A percentile compares a stretch with the other conserved stretches of the same genome.
Evolutionary conservation across 768 basidiomycete genomes (phyloP).

Genomic region (Podaxis pistillaris): DNA sequence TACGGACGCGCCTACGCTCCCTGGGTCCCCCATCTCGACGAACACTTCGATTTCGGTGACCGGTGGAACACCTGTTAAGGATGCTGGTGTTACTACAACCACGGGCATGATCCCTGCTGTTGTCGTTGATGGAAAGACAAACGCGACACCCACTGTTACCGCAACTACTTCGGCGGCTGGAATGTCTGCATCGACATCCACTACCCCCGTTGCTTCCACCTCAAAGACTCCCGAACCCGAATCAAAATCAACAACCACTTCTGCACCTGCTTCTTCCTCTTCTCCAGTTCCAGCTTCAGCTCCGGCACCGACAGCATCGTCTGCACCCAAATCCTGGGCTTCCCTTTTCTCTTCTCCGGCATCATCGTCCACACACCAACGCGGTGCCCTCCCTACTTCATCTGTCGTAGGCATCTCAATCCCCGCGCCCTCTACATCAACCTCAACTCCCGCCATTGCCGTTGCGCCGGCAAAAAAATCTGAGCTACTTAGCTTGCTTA

Average conservation of each 20-base stretch:
- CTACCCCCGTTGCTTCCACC: not conserved
- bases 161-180: not conserved
- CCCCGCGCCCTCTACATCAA: constrained; percentile 39
- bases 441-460: constrained; percentile 24
- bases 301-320: constrained; percentile 18
- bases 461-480: constrained; percentile 39
- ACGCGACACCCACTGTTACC: not conserved
- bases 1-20: constrained; percentile 48
- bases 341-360: constrained; percentile 58
- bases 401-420: constrained; percentile 74
- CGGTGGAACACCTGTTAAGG: constrained; percentile 25
- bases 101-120: constrained; percentile 1
- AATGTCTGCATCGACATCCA: constrained; percentile 15
- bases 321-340: constrained; percentile 65
- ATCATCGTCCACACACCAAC: constrained; percentile 27
- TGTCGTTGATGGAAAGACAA: constrained; percentile 11
- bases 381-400: constrained; percentile 62
- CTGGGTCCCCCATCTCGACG: constrained; percentile 58
- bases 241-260: constrained; percentile 2
- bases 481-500: constrained; percentile 57
- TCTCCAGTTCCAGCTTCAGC: constrained; percentile 11
- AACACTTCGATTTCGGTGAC: constrained; percentile 55
- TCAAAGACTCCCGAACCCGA: constrained; percentile 4
- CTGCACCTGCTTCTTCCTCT: constrained; percentile 5
- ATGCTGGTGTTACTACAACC: constrained; percentile 14